Evolutionary conservation across 257 asterid species (phyloP).

Genomic region (Jacaranda mimosifolia): DNA sequence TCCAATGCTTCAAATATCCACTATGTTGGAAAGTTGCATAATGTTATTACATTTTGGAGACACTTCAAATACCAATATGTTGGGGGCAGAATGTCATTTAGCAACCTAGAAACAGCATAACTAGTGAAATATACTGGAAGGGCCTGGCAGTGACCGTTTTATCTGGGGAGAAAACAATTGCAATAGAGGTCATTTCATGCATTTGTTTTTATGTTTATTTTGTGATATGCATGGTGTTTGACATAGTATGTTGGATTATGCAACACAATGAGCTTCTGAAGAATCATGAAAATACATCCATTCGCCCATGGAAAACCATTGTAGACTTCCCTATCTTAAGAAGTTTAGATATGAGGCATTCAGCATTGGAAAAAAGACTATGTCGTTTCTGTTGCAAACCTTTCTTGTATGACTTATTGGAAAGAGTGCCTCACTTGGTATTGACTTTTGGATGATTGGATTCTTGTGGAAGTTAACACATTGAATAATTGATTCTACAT

Average conservation of each 20-base stretch:
- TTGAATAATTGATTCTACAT: slow-evolving; percentile 23
- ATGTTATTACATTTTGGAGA: not conserved
- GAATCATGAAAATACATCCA: not conserved
- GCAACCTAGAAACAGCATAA: not conserved
- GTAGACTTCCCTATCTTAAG: not conserved
- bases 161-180: not conserved
- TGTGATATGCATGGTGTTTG: no score
- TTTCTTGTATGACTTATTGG: not conserved
- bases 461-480: slow-evolving; percentile 30
- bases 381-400: not conserved
- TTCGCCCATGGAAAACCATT: not conserved
- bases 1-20: not conserved
- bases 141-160: not conserved
- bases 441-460: slow-evolving; percentile 2
- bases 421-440: slow-evolving; percentile 20
- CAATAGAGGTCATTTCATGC: not conserved
- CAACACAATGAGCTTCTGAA: not conserved
- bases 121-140: not conserved
- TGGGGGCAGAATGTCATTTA: not conserved
- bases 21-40: not conserved
- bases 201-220: not conserved
- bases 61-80: not conserved
- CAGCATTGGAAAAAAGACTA: not conserved
- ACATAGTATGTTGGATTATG: not conserved
- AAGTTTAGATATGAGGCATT: slow-evolving; percentile 11